These are phyloP conservation scores for Conoideocrella luteorostrata DNA, from an alignment of 2,329 filamentous ascomycete species.

Conservation along the genomic window DNA sequence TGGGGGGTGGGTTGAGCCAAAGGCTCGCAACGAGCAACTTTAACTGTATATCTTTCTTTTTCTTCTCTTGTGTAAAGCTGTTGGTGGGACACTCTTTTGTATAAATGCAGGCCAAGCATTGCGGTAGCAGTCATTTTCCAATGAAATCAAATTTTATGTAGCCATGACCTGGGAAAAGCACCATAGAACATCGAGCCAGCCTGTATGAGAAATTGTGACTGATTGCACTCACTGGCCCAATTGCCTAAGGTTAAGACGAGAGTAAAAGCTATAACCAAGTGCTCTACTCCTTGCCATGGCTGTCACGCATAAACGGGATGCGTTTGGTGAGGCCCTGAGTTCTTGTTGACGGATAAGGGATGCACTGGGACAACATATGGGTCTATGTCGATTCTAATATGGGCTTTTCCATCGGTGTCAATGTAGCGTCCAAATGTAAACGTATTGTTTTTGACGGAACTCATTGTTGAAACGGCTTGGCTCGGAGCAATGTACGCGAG, in stretches of 20 bases:
- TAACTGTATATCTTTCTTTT: not conserved
- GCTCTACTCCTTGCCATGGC: not conserved
- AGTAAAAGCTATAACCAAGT: not conserved
- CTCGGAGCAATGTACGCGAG: constrained; percentile 44
- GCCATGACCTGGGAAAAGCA: no score
- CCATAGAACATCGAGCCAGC: no score
- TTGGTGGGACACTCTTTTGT: not conserved
- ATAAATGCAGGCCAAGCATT: not conserved
- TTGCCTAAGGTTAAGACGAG: no score
- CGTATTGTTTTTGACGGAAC: constrained; percentile 6
- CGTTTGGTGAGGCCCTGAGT: not conserved
- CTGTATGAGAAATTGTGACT: no score
- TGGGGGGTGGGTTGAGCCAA: not conserved
- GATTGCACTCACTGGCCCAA: no score
- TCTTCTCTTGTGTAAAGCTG: not conserved
- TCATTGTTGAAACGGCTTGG: constrained; percentile 21
- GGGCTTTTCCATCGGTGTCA: constrained; percentile 37
- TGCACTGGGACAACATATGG: constrained; percentile 31
- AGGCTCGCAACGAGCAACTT: not conserved
- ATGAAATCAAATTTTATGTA: no score
- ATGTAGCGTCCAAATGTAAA: constrained; percentile 46
- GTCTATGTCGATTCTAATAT: constrained; percentile 46
- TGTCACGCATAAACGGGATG: not conserved
- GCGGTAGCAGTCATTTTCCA: no score
- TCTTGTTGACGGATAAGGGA: not conserved